phyloP scores from a whole-genome alignment of 495 filamentous ascomycete genomes.

The Penicillium daleae region DNA sequence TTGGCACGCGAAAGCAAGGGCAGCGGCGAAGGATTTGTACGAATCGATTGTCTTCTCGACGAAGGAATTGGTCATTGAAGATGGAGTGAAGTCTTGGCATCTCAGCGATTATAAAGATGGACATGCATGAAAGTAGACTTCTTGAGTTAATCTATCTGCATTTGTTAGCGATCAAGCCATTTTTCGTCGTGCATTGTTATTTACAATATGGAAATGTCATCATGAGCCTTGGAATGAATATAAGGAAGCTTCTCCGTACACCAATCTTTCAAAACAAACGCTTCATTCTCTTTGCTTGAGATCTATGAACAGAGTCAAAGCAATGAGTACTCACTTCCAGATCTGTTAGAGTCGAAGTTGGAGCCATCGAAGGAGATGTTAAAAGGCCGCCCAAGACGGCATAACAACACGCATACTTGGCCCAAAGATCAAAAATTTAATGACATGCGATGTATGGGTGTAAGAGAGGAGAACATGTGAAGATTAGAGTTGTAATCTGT shows the following conservation, averaged over 20 bases:
- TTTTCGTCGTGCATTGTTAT: neutral
- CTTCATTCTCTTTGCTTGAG: neutral
- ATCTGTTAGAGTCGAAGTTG: neutral
- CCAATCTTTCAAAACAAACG: neutral
- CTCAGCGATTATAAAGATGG: constrained; percentile 59
- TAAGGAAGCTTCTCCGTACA: neutral
- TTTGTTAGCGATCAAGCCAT: neutral
- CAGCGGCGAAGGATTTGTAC: constrained; percentile 42
- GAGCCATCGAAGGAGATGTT: neutral
- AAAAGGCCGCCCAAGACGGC: neutral
- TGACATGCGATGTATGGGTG: neutral
- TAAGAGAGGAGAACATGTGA: no score
- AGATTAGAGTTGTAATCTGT: neutral
- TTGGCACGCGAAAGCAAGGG: constrained; percentile 50
- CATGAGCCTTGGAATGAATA: neutral
- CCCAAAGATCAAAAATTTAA: neutral
- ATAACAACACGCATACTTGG: no score
- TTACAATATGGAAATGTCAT: neutral
- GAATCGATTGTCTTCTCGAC: constrained; percentile 63
- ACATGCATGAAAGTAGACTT: constrained; percentile 3
- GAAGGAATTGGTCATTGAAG: constrained; percentile 60
- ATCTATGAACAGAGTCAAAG: neutral
- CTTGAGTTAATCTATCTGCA: neutral
- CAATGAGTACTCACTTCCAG: neutral
- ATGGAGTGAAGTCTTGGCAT: constrained; percentile 60